Conservation (phyloP, 192 early-diverging fungal species). For the Gigaspora rosea region DNA sequence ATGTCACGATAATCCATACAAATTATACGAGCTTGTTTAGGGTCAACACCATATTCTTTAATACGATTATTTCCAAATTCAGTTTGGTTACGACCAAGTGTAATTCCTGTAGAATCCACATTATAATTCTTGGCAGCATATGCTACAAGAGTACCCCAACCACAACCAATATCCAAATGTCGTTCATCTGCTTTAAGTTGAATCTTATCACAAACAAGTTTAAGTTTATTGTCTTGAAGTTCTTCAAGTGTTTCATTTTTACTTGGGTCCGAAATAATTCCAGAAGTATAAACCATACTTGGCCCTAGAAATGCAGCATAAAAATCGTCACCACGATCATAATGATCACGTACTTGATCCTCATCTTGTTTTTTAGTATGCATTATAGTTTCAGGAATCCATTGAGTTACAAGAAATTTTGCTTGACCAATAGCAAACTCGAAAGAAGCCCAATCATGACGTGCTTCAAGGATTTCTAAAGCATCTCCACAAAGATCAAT, state of each 20-base stretch:
- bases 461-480: slow-evolving; percentile 83
- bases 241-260: slow-evolving; percentile 87
- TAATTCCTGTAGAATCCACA: slow-evolving; percentile 90
- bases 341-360: slow-evolving; percentile 96
- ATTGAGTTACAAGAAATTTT: slow-evolving; percentile 92
- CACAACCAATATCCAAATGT: slow-evolving; percentile 97
- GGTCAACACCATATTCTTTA: slow-evolving; percentile 74
- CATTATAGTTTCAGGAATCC: slow-evolving; percentile 97
- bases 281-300: slow-evolving; percentile 96
- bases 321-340: slow-evolving; percentile 98
- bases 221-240: slow-evolving; percentile 95
- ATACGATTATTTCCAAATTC: slow-evolving; percentile 86
- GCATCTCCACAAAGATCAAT: slow-evolving; percentile 91
- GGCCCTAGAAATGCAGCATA: slow-evolving; percentile 93
- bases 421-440: slow-evolving; percentile 79
- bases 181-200: slow-evolving; percentile 84
- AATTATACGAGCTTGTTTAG: slow-evolving; percentile 72
- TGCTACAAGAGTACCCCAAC: slow-evolving; percentile 93
- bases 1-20: slow-evolving; percentile 99
- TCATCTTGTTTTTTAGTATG: slow-evolving; percentile 98
- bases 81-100: slow-evolving; percentile 90
- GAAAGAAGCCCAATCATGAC: slow-evolving; percentile 95
- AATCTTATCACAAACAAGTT: slow-evolving; percentile 83
- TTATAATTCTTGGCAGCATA: slow-evolving; percentile 89
- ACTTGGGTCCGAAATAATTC: slow-evolving; percentile 76